Percentiles rank a stretch among this genome's conserved stretches.
These are phyloP conservation scores for Claviceps lovelessii DNA, from an alignment of 2,329 filamentous ascomycete genomes.

Conservation along the genomic window DNA sequence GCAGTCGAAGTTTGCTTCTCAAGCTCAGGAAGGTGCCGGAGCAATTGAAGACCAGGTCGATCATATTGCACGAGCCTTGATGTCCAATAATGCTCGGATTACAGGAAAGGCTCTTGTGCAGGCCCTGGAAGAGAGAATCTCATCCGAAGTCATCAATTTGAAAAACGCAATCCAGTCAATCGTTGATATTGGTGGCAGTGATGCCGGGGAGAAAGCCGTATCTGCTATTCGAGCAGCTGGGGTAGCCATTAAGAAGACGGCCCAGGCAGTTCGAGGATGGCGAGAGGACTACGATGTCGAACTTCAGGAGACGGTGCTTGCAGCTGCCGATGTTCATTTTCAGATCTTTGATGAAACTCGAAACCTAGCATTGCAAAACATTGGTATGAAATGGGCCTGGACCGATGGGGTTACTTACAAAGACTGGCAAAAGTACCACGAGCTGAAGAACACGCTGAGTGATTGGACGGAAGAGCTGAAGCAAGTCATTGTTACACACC, in stretches of 20 bases:
- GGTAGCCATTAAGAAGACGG: slow-evolving; percentile 58
- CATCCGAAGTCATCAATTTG: slow-evolving; percentile 48
- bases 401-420: slow-evolving; percentile 93
- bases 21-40: slow-evolving; percentile 62
- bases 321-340: slow-evolving; percentile 66
- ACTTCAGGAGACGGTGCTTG: slow-evolving; percentile 52
- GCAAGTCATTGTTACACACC: slow-evolving; percentile 58
- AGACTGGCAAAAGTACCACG: slow-evolving; percentile 91
- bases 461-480: slow-evolving; percentile 77
- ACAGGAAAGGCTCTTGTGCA: slow-evolving; percentile 53
- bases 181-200: slow-evolving; percentile 30
- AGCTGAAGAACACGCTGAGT: slow-evolving; percentile 66
- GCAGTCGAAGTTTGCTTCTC: slow-evolving; percentile 77
- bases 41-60: slow-evolving; percentile 59
- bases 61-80: slow-evolving; percentile 40
- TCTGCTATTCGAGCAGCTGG: slow-evolving; percentile 51
- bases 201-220: slow-evolving; percentile 29
- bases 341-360: slow-evolving; percentile 70
- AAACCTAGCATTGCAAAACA: slow-evolving; percentile 74
- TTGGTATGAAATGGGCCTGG: slow-evolving; percentile 91
- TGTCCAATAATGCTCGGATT: slow-evolving; percentile 48
- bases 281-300: slow-evolving; percentile 56
- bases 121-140: slow-evolving; percentile 53
- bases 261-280: slow-evolving; percentile 66
- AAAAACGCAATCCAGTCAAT: slow-evolving; percentile 54